Conservation (phyloP, 768 basidiomycete genomes). For the Termitomyces sp. region DNA sequence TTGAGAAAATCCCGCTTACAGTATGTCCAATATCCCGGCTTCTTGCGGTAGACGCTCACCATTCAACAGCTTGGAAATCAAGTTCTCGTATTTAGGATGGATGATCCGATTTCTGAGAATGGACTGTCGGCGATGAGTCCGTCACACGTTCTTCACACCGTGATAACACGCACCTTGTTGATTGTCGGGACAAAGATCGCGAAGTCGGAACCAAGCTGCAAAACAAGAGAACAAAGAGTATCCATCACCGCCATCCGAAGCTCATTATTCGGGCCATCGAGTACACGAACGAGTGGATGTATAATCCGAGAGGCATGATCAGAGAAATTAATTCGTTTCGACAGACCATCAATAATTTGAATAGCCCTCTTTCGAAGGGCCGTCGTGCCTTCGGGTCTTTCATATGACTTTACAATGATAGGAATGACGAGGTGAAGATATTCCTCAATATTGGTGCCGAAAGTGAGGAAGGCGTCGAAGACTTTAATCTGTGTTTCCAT, state of each 20-base stretch:
- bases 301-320: constrained; percentile 97
- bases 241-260: constrained; percentile 86
- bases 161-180: constrained; percentile 63
- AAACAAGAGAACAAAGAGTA: constrained; percentile 84
- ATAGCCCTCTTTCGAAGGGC: constrained; percentile 84
- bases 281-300: constrained; percentile 87
- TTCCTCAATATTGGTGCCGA: constrained; percentile 95
- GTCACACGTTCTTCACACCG: not conserved
- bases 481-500: constrained; percentile 81
- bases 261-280: constrained; percentile 71
- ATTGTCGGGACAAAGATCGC: constrained; percentile 98
- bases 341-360: constrained; percentile 85
- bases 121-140: constrained; percentile 41
- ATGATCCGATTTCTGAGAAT: constrained; percentile 70
- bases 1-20: constrained; percentile 35
- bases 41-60: constrained; percentile 92
- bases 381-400: constrained; percentile 69
- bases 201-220: constrained; percentile 94
- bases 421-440: constrained; percentile 96
- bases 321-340: constrained; percentile 91
- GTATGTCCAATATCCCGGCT: constrained; percentile 59
- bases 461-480: constrained; percentile 91
- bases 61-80: constrained; percentile 84
- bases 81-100: constrained; percentile 81
- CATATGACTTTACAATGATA: constrained; percentile 87